phyloP scores from a whole-genome alignment of 805 yeast species.

The Ogataea pilisensis region DNA sequence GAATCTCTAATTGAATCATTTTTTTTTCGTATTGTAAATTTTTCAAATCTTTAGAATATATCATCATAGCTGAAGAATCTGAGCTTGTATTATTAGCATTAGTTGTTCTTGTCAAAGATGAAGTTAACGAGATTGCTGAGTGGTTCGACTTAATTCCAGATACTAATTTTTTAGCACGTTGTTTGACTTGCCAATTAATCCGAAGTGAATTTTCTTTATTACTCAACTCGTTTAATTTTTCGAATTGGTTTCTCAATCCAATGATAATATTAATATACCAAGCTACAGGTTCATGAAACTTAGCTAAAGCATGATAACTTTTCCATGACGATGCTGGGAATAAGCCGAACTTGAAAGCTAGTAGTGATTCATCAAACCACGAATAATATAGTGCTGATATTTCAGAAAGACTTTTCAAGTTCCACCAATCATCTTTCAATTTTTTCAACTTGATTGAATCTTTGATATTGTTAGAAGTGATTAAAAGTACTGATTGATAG shows the following conservation, averaged over 20 bases:
- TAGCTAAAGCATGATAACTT: slow-evolving; percentile 37
- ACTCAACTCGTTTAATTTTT: slow-evolving; percentile 37
- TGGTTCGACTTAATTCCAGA: slow-evolving; percentile 13
- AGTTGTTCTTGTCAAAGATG: slow-evolving; percentile 9
- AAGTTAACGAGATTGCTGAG: slow-evolving; percentile 16
- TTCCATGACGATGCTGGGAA: slow-evolving; percentile 29
- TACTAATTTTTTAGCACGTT: slow-evolving; percentile 38
- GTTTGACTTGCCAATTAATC: slow-evolving; percentile 59
- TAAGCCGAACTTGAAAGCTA: slow-evolving; percentile 52
- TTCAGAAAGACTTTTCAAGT: slow-evolving; percentile 46
- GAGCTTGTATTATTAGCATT: slow-evolving; percentile 3
- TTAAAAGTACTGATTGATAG: slow-evolving; percentile 13
- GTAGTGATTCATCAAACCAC: slow-evolving; percentile 56
- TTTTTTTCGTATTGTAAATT: slow-evolving; percentile 33
- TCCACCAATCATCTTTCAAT: slow-evolving; percentile 34
- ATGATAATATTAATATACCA: slow-evolving; percentile 67
- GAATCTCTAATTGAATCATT: slow-evolving; percentile 36
- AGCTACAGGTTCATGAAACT: slow-evolving; percentile 57
- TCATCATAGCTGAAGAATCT: slow-evolving; percentile 4
- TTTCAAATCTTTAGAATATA: slow-evolving; percentile 26
- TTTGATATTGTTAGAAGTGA: slow-evolving; percentile 11
- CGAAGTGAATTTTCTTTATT: slow-evolving; percentile 49
- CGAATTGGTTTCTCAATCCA: slow-evolving; percentile 49
- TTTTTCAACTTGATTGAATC: slow-evolving; percentile 16
- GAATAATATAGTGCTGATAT: slow-evolving; percentile 58